These are phyloP conservation scores for Euphrasia confusa DNA, from an alignment of 257 asterid genomes.

Conservation along the genomic window DNA sequence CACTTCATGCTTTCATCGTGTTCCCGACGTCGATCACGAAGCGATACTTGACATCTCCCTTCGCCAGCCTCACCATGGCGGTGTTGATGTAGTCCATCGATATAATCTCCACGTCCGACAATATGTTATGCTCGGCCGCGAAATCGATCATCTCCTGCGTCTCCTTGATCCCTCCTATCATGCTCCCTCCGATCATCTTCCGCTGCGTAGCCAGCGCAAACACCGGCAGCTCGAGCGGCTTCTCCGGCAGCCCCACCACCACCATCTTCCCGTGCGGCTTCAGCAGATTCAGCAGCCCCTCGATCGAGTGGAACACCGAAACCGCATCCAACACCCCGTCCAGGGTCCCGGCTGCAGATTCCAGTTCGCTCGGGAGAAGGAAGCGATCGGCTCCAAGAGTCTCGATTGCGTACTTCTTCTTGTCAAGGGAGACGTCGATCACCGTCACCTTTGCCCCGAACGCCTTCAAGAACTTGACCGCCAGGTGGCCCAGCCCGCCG, in stretches of 20 bases:
- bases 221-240: too few relatives aligned
- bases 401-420: neutral
- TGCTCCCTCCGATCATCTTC: too few relatives aligned
- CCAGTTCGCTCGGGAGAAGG: neutral
- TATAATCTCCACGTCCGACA: too few relatives aligned
- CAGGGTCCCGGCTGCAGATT: neutral
- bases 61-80: neutral
- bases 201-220: too few relatives aligned
- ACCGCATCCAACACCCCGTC: neutral
- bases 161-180: too few relatives aligned
- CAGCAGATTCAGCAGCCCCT: neutral
- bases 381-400: neutral
- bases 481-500: neutral
- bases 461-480: neutral
- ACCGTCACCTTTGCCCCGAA: neutral
- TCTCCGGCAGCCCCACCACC: too few relatives aligned
- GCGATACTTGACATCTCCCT: neutral
- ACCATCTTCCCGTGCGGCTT: constrained; percentile 10
- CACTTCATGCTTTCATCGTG: neutral
- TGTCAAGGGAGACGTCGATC: neutral
- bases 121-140: too few relatives aligned
- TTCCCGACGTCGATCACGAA: neutral
- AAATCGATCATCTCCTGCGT: too few relatives aligned
- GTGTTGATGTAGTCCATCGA: too few relatives aligned
- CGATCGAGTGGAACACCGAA: neutral